A percentile compares a stretch with the other conserved stretches of the same genome.
These are phyloP conservation scores for Colletotrichum sp. DNA, from an alignment of 2,329 filamentous ascomycete genomes.

Conservation along the genomic window DNA sequence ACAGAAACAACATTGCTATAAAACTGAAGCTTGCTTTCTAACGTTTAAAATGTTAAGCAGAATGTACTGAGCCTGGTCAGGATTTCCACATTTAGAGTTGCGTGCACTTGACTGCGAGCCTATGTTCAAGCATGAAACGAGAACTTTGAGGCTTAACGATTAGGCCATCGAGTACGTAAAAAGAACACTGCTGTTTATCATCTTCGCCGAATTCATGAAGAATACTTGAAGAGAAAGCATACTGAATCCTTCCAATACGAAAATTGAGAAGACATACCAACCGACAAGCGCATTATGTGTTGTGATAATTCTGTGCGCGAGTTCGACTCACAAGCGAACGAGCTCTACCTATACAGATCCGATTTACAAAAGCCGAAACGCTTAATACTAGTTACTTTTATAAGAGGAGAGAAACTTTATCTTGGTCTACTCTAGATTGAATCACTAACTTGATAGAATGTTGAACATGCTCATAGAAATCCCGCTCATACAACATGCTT, in stretches of 20 bases:
- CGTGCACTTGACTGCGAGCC: not conserved
- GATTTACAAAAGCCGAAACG: too few species aligned
- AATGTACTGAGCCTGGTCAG: too few species aligned
- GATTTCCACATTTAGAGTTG: not conserved
- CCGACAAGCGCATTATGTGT: rapidly evolving
- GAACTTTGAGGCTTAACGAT: not conserved
- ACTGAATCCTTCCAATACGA: too few species aligned
- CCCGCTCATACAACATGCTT: not conserved
- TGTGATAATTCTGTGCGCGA: too few species aligned
- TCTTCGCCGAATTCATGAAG: rapidly evolving
- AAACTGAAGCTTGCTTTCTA: not conserved
- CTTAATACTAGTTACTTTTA: too few species aligned
- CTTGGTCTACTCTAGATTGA: not conserved
- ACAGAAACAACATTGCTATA: not conserved
- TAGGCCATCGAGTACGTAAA: not conserved
- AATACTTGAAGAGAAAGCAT: not conserved
- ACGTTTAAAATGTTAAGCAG: not conserved
- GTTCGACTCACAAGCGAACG: too few species aligned
- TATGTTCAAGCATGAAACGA: not conserved
- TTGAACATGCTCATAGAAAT: rapidly evolving
- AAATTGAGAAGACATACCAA: too few species aligned
- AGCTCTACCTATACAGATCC: too few species aligned
- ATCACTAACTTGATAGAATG: not conserved
- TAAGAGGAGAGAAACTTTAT: too few species aligned
- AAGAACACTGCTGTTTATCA: rapidly evolving